These are phyloP conservation scores for Aspergillus floridensis DNA, from an alignment of 2,329 filamentous ascomycete genomes.

Conservation along the genomic window DNA sequence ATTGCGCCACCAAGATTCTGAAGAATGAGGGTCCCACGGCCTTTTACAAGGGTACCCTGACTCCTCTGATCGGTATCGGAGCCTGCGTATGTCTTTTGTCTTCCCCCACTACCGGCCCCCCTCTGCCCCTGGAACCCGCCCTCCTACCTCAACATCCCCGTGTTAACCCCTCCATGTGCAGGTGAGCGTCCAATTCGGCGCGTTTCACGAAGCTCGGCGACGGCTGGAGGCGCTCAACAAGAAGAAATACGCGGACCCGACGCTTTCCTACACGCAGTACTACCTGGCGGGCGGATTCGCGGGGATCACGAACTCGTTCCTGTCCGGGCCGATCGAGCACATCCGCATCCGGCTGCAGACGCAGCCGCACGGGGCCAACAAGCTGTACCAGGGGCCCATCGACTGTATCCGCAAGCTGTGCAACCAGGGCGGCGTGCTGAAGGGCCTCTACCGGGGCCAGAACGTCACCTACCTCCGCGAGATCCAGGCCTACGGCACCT, in stretches of 20 bases:
- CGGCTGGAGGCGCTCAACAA: slow-evolving; percentile 75
- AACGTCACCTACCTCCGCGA: slow-evolving; percentile 83
- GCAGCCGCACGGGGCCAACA: slow-evolving; percentile 79
- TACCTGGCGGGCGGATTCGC: slow-evolving; percentile 89
- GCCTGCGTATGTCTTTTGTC: slow-evolving; percentile 67
- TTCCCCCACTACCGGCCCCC: not conserved
- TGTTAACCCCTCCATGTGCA: slow-evolving; percentile 18
- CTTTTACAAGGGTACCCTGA: slow-evolving; percentile 98
- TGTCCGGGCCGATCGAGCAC: slow-evolving; percentile 93
- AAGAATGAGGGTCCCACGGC: slow-evolving; percentile 82
- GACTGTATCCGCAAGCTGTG: slow-evolving; percentile 88
- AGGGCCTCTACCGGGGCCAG: slow-evolving; percentile 81
- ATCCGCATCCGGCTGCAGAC: slow-evolving; percentile 94
- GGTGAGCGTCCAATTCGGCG: slow-evolving; percentile 94
- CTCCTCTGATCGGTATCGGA: slow-evolving; percentile 90
- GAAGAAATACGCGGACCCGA: slow-evolving; percentile 40
- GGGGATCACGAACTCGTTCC: slow-evolving; percentile 80
- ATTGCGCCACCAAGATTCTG: slow-evolving; percentile 80
- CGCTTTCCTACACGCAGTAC: slow-evolving; percentile 79
- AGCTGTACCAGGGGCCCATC: slow-evolving; percentile 77
- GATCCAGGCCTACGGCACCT: slow-evolving; percentile 90
- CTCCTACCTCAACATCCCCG: not conserved
- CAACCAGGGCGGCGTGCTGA: slow-evolving; percentile 63
- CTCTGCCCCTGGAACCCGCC: not conserved
- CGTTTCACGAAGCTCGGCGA: slow-evolving; percentile 88